These are phyloP conservation scores for Populus alba DNA, from an alignment of 345 rosid species.

Conservation along the genomic window DNA sequence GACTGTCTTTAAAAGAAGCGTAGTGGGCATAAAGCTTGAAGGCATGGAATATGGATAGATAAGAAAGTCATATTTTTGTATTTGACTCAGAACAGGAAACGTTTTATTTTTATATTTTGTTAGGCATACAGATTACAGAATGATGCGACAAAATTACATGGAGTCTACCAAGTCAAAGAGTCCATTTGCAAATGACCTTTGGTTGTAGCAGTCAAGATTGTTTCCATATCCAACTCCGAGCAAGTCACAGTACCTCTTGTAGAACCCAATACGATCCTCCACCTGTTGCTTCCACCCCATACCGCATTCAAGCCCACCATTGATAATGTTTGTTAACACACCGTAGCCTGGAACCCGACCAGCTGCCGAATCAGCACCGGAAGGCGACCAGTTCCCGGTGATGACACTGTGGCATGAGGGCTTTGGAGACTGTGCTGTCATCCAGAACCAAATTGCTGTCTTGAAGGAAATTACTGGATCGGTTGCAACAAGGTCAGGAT, in stretches of 20 bases:
- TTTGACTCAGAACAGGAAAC: background rate
- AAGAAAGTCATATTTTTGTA: background rate
- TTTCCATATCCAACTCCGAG: constrained; percentile 44
- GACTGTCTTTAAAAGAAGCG: no score
- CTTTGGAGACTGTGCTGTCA: constrained; percentile 54
- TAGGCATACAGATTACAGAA: no score
- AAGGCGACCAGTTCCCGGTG: constrained; percentile 40
- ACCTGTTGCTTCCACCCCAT: constrained; percentile 38
- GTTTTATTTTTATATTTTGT: background rate
- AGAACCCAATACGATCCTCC: constrained; percentile 55
- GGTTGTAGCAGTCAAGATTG: constrained; percentile 61
- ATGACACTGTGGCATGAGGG: constrained; percentile 68
- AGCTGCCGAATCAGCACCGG: constrained; percentile 34
- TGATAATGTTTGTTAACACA: constrained; percentile 54
- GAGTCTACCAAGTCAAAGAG: background rate
- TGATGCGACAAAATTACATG: background rate
- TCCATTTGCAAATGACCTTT: constrained; percentile 33
- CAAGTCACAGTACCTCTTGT: constrained; percentile 54
- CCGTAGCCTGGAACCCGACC: constrained; percentile 55
- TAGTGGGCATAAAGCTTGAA: no score
- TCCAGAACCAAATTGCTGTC: constrained; percentile 76
- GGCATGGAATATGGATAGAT: no score
- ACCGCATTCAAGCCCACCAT: constrained; percentile 66
- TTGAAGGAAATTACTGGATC: constrained; percentile 53
- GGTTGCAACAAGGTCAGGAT: constrained; percentile 53